Base-by-base conservation (phyloP, 768 basidiomycete genomes). In the Russula virescens region DNA sequence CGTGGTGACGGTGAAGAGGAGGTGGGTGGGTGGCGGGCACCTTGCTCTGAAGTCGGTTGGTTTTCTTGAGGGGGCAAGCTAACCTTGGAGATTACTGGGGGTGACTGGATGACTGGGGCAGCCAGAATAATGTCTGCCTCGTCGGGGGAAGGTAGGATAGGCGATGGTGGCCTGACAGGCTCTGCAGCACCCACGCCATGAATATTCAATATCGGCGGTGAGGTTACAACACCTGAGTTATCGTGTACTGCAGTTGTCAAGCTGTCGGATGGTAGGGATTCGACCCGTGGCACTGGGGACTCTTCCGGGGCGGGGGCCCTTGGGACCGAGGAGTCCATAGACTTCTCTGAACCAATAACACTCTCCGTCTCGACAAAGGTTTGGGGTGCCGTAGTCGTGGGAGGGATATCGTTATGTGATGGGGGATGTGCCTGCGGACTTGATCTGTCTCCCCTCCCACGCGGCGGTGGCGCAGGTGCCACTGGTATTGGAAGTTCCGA, bases 1-100 rank as follows among this genome's bases (percentile, higher is more conserved):
- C 23, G 58, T 57, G 47, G 53, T 45, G 62, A 49, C 31, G 53
- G 53, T 38, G 58, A 50, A 23, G 52, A 46, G 9, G 52, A 43
- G 34, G 58, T 25, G 5, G 58, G 52, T 18, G 47, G 47, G 8
- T 13, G 46, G 31, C 31, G 21, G 19, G 53, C 19, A 21, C 50
- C 53, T 38, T 42, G 58, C 18, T 50, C 53, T 16, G 58, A 25
- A 26, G 31, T 23, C 19, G 19, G 38, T 9, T 31, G 58, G 25
- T 63, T 57, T 28, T 59, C 52, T 18, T 9, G 46, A 45, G 62
- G 50, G 18, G 28, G 62, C 31, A 47, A 53, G 25, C 43, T 26
- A 46, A 31, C 31, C 18, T 21, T 38, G 9, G 51, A 45, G 26
- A 28, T 43, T 35, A n/a, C 26, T 60, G 40, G 23, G 14, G 28